A percentile compares a stretch with the other conserved stretches of the same genome.
phyloP scores from a whole-genome alignment of 805 yeast genomes.

The Yamadazyma olivae region DNA sequence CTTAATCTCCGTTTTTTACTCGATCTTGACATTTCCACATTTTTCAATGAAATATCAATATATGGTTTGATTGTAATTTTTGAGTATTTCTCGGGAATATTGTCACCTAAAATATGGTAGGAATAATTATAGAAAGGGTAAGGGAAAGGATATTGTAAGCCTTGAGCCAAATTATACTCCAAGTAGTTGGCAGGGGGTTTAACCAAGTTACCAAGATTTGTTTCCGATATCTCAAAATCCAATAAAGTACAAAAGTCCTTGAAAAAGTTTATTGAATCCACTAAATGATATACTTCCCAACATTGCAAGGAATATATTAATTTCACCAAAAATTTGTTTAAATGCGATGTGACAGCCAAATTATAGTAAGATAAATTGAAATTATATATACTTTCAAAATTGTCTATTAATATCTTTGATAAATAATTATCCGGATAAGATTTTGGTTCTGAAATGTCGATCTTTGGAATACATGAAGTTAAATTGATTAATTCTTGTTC shows the following conservation, averaged over 20 bases:
- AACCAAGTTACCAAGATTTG: slow-evolving; percentile 37
- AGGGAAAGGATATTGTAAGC: slow-evolving; percentile 43
- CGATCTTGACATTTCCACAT: too few relatives aligned
- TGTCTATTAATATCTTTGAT: slow-evolving; percentile 37
- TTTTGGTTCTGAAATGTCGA: neutral
- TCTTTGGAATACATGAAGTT: slow-evolving; percentile 5
- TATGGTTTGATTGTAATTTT: slow-evolving; percentile 31
- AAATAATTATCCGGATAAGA: slow-evolving; percentile 34
- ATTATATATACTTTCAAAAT: slow-evolving; percentile 26
- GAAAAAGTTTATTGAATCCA: slow-evolving; percentile 29
- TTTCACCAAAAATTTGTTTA: slow-evolving; percentile 39
- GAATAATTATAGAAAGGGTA: slow-evolving; percentile 45
- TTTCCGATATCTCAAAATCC: slow-evolving; percentile 31
- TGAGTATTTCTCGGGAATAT: slow-evolving; percentile 22
- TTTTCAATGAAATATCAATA: slow-evolving; percentile 29
- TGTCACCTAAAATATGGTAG: slow-evolving; percentile 33
- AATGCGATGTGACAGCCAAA: slow-evolving; percentile 33
- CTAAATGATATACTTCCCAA: slow-evolving; percentile 44
- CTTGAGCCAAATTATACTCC: slow-evolving; percentile 33
- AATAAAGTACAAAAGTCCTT: slow-evolving; percentile 31
- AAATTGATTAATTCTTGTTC: slow-evolving; percentile 20
- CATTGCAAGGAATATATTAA: slow-evolving; percentile 36
- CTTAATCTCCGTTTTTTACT: too few relatives aligned
- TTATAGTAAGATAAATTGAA: slow-evolving; percentile 35
- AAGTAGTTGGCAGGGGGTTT: slow-evolving; percentile 39